Conservation (phyloP, 2,329 filamentous ascomycete genomes). For the Pseudocercospora macadamiae region DNA sequence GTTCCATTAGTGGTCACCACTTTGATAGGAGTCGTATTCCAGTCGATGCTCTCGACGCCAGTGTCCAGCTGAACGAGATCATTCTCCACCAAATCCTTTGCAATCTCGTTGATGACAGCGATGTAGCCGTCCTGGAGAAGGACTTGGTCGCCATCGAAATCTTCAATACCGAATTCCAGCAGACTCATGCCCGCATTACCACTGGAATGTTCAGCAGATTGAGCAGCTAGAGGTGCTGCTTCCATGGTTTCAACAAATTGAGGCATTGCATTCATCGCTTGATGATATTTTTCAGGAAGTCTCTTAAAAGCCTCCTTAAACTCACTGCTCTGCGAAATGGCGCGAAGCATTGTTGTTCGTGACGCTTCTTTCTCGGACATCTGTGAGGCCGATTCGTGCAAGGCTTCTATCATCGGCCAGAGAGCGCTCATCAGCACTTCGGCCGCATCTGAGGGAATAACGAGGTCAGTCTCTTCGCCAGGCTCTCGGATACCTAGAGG, state of each 20-base stretch:
- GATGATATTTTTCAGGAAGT: conserved; percentile 23
- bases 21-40: conserved; percentile 20
- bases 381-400: conserved; percentile 22
- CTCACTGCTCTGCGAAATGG: conserved; percentile 17
- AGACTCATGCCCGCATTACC: conserved; percentile 24
- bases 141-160: conserved; percentile 33
- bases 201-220: conserved; percentile 27
- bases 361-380: conserved; percentile 19
- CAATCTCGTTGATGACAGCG: conserved; percentile 27
- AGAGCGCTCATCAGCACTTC: conserved; percentile 20
- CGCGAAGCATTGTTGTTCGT: conserved; percentile 23
- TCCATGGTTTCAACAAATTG: conserved; percentile 33
- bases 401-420: conserved; percentile 24
- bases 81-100: conserved; percentile 20
- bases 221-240: conserved; percentile 29
- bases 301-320: conserved; percentile 21
- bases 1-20: conserved; percentile 17
- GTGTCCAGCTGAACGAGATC: conserved; percentile 16
- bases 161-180: conserved; percentile 32
- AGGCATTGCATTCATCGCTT: conserved; percentile 22
- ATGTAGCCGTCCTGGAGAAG: conserved; percentile 33
- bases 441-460: conserved; percentile 22
- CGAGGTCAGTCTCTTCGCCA: conserved; percentile 8
- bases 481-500: not conserved
- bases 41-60: conserved; percentile 23